Conservation (phyloP, 2,329 filamentous ascomycete genomes). For the Pyrenophora tritici-repentis region DNA sequence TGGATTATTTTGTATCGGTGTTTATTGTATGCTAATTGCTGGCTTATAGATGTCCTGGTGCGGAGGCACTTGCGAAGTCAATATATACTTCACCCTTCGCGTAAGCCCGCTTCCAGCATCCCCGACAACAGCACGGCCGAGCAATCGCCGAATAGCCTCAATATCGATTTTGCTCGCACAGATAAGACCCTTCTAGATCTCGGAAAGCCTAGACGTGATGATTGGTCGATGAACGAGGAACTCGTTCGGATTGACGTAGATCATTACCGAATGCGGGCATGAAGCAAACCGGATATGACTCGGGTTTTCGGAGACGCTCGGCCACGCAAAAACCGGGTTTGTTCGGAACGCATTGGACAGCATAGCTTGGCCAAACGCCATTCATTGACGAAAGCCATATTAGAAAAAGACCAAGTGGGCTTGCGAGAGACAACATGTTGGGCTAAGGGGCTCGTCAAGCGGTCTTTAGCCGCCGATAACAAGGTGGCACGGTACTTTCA, state of each 20-base stretch:
- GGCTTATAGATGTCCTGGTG: too few relatives aligned
- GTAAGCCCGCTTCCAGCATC: neutral
- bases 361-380: neutral
- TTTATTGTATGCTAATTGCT: too few relatives aligned
- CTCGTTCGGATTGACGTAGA: neutral
- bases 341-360: neutral
- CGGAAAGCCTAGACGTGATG: neutral
- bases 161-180: neutral
- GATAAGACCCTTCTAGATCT: neutral
- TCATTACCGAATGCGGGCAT: neutral
- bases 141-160: conserved; percentile 17
- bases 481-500: too few relatives aligned
- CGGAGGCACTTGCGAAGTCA: neutral
- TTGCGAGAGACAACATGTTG: neutral
- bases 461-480: too few relatives aligned
- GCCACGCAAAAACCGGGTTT: conserved; percentile 6
- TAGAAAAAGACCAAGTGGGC: neutral
- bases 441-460: too few relatives aligned
- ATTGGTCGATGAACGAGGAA: neutral
- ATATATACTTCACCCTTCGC: neutral
- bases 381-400: neutral
- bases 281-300: conserved; percentile 12
- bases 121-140: conserved; percentile 12
- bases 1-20: neutral
- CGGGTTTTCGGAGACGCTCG: conserved; percentile 15